Percentiles rank a stretch among this genome's conserved stretches.
Conservation (phyloP, 1,284 basidiomycete species). For the Puccinia hordei region DNA sequence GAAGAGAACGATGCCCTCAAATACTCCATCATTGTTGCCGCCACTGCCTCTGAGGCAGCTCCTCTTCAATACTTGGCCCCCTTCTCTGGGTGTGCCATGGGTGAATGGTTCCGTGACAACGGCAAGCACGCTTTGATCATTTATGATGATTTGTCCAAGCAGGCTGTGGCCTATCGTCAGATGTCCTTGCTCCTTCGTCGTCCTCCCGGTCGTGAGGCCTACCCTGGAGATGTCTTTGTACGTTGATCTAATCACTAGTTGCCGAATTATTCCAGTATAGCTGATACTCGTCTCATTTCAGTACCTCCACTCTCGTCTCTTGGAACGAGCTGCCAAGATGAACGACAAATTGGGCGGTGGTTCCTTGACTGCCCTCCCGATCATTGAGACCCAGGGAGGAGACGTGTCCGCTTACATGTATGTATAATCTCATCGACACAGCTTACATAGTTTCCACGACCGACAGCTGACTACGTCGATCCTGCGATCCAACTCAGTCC, state of each 20-base stretch:
- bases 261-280: not conserved
- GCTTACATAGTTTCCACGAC: not conserved
- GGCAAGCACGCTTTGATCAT: slow-evolving; percentile 95
- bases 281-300: slow-evolving; percentile 62
- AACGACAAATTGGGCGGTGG: slow-evolving; percentile 96
- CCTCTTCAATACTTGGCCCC: slow-evolving; percentile 98
- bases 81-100: slow-evolving; percentile 99
- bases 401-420: slow-evolving; percentile 96
- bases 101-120: slow-evolving; percentile 99
- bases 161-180: slow-evolving; percentile 99
- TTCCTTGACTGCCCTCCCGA: slow-evolving; percentile 95
- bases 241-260: not conserved
- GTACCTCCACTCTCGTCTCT: slow-evolving; percentile 99
- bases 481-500: slow-evolving; percentile 60
- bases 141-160: slow-evolving; percentile 99
- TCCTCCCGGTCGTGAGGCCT: slow-evolving; percentile 99
- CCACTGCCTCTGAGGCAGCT: slow-evolving; percentile 97
- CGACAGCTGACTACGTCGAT: not conserved
- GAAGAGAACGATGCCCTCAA: slow-evolving; percentile 99
- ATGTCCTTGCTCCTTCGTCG: slow-evolving; percentile 99
- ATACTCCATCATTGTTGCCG: slow-evolving; percentile 98
- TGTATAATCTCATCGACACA: slow-evolving; percentile 2
- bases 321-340: slow-evolving; percentile 99
- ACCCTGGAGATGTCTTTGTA: slow-evolving; percentile 79
- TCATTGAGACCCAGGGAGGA: slow-evolving; percentile 99